Evolutionary conservation across 2,329 filamentous ascomycete species (phyloP).

Genomic region (Fusarium sambucinum): DNA sequence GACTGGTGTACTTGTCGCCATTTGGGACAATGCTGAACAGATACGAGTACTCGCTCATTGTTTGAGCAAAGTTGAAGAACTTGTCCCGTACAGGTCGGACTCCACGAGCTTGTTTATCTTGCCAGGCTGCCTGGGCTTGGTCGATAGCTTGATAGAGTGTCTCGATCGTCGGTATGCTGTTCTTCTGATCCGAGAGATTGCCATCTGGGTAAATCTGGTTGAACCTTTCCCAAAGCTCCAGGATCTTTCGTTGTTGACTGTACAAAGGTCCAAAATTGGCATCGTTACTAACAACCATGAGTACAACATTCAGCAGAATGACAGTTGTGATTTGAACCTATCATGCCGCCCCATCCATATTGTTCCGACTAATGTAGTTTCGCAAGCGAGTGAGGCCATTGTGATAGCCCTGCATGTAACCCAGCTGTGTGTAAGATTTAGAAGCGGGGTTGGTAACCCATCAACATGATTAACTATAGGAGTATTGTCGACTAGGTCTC

Average conservation of each 20-base stretch:
- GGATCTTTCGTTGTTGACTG: neutral
- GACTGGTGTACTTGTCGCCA: neutral
- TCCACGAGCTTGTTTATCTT: neutral
- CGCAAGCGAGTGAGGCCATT: neutral
- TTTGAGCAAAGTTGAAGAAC: neutral
- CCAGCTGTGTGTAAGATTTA: neutral
- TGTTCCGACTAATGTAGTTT: neutral
- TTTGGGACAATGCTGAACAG: neutral
- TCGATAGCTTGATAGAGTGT: neutral
- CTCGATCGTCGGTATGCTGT: neutral
- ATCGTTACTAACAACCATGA: neutral
- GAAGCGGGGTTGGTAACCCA: neutral
- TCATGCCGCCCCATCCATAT: neutral
- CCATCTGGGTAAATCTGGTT: neutral
- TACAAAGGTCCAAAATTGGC: neutral
- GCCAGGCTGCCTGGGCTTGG: neutral
- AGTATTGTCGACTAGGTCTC: neutral
- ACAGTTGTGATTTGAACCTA: neutral
- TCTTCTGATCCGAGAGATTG: accelerated
- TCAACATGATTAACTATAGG: neutral
- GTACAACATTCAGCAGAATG: no score
- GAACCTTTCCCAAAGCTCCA: neutral
- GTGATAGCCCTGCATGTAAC: neutral
- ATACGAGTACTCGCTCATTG: neutral
- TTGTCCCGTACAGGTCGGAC: neutral